Base-by-base conservation (phyloP, 805 yeast species). In the Metschnikowia matae region DNA sequence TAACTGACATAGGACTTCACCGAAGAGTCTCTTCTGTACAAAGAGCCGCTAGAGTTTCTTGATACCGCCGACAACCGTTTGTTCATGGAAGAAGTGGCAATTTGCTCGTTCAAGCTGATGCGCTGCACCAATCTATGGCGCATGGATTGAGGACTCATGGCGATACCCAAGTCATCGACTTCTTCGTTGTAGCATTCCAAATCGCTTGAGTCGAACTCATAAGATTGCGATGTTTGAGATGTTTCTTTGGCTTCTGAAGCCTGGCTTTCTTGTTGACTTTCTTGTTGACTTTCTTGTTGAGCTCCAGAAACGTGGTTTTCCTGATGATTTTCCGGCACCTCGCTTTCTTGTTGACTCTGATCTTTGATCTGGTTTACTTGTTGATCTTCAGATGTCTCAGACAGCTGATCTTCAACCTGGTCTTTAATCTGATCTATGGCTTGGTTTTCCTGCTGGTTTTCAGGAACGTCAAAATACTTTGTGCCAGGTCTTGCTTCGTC, bases 1-100 rank as follows among this genome's bases (percentile, higher is more conserved):
- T 83, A 83, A 37, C 85, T 79, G 44, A 82, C 55, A 56, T 81
- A 82, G 1, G 87, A 83, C 51, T 72, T 71, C 2, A 64, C 56
- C 1, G 82, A 76, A 6, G 46, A 44, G 32, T 69, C 70, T 48
- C 69, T 56, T 48, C 67, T 73, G 51, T 66, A 59, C 0, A 61
- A 48, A 2, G 72, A 69, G 29, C 62, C 65, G 37, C 69, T 59
- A 1, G 80, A 71, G 20, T 64, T 62, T 23, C 67, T 62, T 1
- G 73, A 66, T 11, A 61, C 49, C 3, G 47, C 50, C 1, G 67
- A 59, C 33, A 55, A 41, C 31, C 66, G 50, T 44, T 56, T 59
- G 44, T 40, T 51, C 31, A 48, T 35, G 3, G 49, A 38, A 17
- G 48, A 46, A 26, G 47, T 6, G 8, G 32, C 35, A 18, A 52